These are phyloP conservation scores for Nothophaeocryptopus gaeumannii DNA, from an alignment of 2,329 filamentous ascomycete species.

Conservation along the genomic window DNA sequence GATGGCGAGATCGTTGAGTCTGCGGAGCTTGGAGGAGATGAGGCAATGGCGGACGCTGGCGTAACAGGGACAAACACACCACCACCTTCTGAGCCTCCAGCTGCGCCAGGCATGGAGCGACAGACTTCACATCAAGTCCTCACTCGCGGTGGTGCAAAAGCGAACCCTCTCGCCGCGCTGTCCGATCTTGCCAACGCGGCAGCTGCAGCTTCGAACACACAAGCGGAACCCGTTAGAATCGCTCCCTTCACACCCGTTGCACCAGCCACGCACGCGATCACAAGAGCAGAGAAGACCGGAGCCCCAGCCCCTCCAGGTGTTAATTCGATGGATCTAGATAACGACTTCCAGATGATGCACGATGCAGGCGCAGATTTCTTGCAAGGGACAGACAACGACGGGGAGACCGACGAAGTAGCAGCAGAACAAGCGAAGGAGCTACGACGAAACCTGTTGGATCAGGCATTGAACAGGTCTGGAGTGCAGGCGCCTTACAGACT, in stretches of 20 bases:
- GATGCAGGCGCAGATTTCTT: slow-evolving; percentile 25
- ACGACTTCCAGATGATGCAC: slow-evolving; percentile 50
- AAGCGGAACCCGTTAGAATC: slow-evolving; percentile 23
- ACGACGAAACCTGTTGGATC: slow-evolving; percentile 34
- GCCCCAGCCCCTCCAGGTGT: slow-evolving; percentile 48
- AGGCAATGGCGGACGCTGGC: slow-evolving; percentile 23
- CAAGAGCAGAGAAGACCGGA: slow-evolving; percentile 46
- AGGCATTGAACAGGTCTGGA: slow-evolving; percentile 31
- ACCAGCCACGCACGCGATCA: slow-evolving; percentile 45
- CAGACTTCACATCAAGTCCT: slow-evolving; percentile 57
- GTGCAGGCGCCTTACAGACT: slow-evolving; percentile 35
- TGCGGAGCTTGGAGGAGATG: slow-evolving; percentile 27
- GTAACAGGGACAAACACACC: slow-evolving; percentile 29
- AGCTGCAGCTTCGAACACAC: slow-evolving; percentile 32
- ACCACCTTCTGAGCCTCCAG: slow-evolving; percentile 28
- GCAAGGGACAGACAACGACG: slow-evolving; percentile 16
- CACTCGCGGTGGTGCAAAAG: slow-evolving; percentile 48
- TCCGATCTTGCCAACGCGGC: slow-evolving; percentile 53
- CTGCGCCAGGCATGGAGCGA: slow-evolving; percentile 57
- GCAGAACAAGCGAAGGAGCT: slow-evolving; percentile 27
- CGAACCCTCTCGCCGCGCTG: slow-evolving; percentile 51
- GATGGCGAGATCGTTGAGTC: slow-evolving; percentile 32
- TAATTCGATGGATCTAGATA: slow-evolving; percentile 44
- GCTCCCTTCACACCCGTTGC: slow-evolving; percentile 48
- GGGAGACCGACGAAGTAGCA: slow-evolving; percentile 21